These are phyloP conservation scores for Symbiotaphrina buchneri DNA, from an alignment of 495 filamentous ascomycete genomes.

Conservation along the genomic window DNA sequence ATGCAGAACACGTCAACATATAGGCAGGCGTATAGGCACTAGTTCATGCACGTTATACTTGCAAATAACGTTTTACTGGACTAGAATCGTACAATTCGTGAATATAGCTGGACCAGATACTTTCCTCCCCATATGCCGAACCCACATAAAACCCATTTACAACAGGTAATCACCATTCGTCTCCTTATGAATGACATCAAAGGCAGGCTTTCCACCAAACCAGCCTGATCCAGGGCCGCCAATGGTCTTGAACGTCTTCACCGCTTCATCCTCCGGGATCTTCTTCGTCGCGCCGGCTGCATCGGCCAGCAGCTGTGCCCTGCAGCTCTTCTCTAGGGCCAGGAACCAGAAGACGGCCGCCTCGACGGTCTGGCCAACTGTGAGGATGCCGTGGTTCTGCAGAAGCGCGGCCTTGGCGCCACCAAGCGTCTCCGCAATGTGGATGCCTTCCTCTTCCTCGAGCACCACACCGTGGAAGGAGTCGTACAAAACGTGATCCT, in stretches of 20 bases:
- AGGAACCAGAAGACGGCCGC: constrained; percentile 47
- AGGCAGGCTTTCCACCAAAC: constrained; percentile 4
- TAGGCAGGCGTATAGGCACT: too few species aligned
- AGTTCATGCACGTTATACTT: constrained; percentile 7
- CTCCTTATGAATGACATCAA: constrained; percentile 3
- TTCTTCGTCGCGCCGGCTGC: constrained; percentile 35
- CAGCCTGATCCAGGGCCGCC: constrained; percentile 8
- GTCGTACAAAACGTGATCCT: constrained; percentile 22
- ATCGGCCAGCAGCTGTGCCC: constrained; percentile 41
- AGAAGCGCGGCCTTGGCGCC: constrained; percentile 39
- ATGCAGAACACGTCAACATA: too few species aligned
- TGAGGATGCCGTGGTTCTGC: constrained; percentile 46
- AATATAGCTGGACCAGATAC: too few species aligned
- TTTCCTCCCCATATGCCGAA: too few species aligned
- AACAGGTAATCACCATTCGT: neutral
- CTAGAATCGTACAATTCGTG: too few species aligned
- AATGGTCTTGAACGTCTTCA: constrained; percentile 15
- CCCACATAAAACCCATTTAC: too few species aligned
- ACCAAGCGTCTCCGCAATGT: constrained; percentile 30
- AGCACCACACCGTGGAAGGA: constrained; percentile 33
- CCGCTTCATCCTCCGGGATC: constrained; percentile 28
- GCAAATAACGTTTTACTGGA: constrained; percentile 5
- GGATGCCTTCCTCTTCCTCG: constrained; percentile 31
- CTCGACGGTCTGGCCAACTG: constrained; percentile 38
- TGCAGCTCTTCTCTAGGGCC: constrained; percentile 40